phyloP scores from a whole-genome alignment of 1,284 basidiomycete genomes.

The Marasmius oreades region DNA sequence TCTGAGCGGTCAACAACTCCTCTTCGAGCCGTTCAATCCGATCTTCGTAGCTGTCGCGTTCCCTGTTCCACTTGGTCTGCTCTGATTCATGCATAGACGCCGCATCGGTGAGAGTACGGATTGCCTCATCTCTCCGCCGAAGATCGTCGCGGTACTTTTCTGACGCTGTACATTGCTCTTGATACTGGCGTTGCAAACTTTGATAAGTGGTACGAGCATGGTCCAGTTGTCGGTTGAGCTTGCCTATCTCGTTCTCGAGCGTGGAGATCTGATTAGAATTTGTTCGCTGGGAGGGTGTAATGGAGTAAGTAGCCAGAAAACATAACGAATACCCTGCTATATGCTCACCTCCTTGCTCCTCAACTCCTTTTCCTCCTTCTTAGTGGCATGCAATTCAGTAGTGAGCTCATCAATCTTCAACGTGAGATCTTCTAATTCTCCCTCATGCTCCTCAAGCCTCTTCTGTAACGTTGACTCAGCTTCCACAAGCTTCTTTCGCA shows the following conservation, averaged over 20 bases:
- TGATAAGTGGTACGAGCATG: slow-evolving; percentile 65
- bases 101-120: slow-evolving; percentile 60
- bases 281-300: slow-evolving; percentile 40
- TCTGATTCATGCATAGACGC: slow-evolving; percentile 60
- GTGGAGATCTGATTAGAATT: slow-evolving; percentile 61
- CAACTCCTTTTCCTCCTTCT: slow-evolving; percentile 87
- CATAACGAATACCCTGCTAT: background rate
- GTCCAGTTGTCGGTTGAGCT: slow-evolving; percentile 69
- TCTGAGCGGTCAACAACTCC: slow-evolving; percentile 65
- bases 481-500: slow-evolving; percentile 68
- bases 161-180: slow-evolving; percentile 75
- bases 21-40: slow-evolving; percentile 60
- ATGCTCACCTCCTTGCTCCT: slow-evolving; percentile 72
- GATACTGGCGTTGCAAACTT: slow-evolving; percentile 79
- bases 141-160: slow-evolving; percentile 76
- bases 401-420: slow-evolving; percentile 67
- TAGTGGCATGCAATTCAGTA: slow-evolving; percentile 69
- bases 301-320: slow-evolving; percentile 5
- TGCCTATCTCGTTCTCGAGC: slow-evolving; percentile 76
- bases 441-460: slow-evolving; percentile 70
- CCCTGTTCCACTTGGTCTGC: slow-evolving; percentile 53
- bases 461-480: slow-evolving; percentile 65
- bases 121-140: slow-evolving; percentile 67
- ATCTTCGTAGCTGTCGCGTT: slow-evolving; percentile 68
- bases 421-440: slow-evolving; percentile 74